phyloP scores from a whole-genome alignment of 768 basidiomycete species.

The Cystofilobasidium macerans region DNA sequence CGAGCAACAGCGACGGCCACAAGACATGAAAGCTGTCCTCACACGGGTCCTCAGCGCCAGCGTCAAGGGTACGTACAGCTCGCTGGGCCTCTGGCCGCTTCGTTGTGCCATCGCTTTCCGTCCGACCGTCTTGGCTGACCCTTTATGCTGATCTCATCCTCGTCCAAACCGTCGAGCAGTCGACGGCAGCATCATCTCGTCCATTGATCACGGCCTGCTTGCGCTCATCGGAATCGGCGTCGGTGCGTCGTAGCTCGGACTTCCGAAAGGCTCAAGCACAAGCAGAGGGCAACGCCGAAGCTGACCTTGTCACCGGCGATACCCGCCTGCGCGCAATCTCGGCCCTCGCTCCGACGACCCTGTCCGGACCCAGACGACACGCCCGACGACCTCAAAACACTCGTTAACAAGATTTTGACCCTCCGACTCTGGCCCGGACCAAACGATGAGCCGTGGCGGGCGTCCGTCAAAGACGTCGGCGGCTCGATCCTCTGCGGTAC shows the following conservation, averaged over 20 bases:
- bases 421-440: slow-evolving; percentile 48
- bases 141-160: neutral
- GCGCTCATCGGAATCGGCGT: slow-evolving; percentile 79
- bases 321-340: neutral
- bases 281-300: too few relatives aligned
- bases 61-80: slow-evolving; percentile 24
- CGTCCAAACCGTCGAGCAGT: slow-evolving; percentile 44
- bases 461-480: slow-evolving; percentile 70
- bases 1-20: too few relatives aligned
- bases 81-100: slow-evolving; percentile 12
- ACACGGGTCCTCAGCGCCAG: slow-evolving; percentile 26
- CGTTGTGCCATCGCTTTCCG: too few relatives aligned
- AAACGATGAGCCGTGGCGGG: slow-evolving; percentile 53
- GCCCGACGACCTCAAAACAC: slow-evolving; percentile 53
- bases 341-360: neutral
- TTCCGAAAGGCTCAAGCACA: too few relatives aligned
- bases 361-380: slow-evolving; percentile 56
- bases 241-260: slow-evolving; percentile 44
- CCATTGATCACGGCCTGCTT: slow-evolving; percentile 74
- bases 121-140: too few relatives aligned
- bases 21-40: slow-evolving; percentile 21
- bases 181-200: slow-evolving; percentile 63
- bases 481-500: slow-evolving; percentile 77
- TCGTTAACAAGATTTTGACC: slow-evolving; percentile 73
- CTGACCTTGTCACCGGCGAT: too few relatives aligned